phyloP scores from a whole-genome alignment of 1,139 yeast genomes.

The Taphrina sp. region DNA sequence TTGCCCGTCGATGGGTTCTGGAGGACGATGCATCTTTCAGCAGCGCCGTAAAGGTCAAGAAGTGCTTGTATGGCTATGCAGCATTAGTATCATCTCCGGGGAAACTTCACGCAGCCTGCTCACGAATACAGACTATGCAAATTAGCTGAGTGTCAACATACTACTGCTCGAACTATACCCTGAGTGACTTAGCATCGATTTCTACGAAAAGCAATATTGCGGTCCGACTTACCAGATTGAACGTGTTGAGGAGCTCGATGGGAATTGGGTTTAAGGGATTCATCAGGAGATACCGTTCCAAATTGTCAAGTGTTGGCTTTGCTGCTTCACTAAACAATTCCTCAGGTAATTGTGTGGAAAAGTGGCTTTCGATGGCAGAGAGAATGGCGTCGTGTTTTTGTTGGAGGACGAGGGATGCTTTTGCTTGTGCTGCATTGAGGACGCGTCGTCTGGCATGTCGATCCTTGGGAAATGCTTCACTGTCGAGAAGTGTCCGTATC shows the following conservation, averaged over 20 bases:
- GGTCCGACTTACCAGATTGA: conserved; percentile 13
- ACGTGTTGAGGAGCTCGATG: conserved; percentile 12
- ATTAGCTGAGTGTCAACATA: too few species aligned
- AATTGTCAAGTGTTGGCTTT: conserved; percentile 2
- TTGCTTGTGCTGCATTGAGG: conserved; percentile 11
- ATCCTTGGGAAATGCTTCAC: conserved; percentile 9
- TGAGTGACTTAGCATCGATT: too few species aligned
- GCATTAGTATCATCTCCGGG: not conserved
- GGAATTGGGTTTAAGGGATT: conserved; percentile 9
- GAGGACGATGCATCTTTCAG: conserved; percentile 9
- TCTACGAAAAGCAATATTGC: too few species aligned
- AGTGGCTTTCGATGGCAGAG: not conserved
- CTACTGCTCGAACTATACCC: too few species aligned
- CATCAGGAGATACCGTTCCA: conserved; percentile 2
- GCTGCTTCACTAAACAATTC: conserved; percentile 4
- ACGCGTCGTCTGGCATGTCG: conserved; percentile 7
- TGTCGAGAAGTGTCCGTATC: not conserved
- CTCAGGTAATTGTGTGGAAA: not conserved
- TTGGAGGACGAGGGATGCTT: conserved; percentile 4
- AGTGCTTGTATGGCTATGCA: conserved; percentile 7
- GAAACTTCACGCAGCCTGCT: not conserved
- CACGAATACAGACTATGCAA: conserved; percentile 14
- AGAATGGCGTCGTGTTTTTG: conserved; percentile 1
- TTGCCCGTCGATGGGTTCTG: conserved; percentile 14
- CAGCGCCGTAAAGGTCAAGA: conserved; percentile 13